Percentiles rank a stretch among this genome's conserved stretches.
Evolutionary conservation across 2,329 filamentous ascomycete species (phyloP).

Genomic region (Podosphaera xanthii): DNA sequence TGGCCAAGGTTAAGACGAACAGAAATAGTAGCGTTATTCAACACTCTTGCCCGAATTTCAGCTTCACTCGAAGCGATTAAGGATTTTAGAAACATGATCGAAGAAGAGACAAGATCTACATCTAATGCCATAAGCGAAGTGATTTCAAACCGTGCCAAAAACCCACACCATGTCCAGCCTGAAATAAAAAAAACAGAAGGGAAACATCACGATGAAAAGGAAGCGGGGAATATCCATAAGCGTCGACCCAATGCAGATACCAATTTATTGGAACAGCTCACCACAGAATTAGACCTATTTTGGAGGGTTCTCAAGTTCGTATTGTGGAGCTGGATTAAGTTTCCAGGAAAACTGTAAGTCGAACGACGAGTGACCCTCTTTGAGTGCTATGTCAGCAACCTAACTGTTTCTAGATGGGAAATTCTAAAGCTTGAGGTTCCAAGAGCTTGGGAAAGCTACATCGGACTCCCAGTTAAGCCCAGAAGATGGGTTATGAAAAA

Average conservation of each 20-base stretch:
- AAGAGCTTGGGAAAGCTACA: constrained; percentile 36
- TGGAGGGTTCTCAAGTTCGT: constrained; percentile 42
- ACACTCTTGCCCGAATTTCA: constrained; percentile 74
- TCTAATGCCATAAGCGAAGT: constrained; percentile 7
- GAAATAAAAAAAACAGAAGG: constrained; percentile 7
- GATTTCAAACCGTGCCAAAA: constrained; percentile 14
- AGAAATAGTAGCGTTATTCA: constrained; percentile 82
- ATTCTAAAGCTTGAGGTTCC: constrained; percentile 29
- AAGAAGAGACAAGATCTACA: constrained; percentile 16
- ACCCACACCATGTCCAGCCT: constrained; percentile 13
- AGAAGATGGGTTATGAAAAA: constrained; percentile 25
- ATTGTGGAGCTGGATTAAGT: constrained; percentile 41
- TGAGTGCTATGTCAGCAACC: neutral
- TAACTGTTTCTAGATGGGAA: constrained; percentile 20
- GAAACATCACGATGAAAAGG: constrained; percentile 17
- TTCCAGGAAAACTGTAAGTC: constrained; percentile 50
- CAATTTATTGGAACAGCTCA: constrained; percentile 32
- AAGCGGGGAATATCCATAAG: constrained; percentile 10
- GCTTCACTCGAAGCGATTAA: constrained; percentile 55
- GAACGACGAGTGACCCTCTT: neutral
- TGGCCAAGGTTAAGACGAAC: constrained; percentile 60
- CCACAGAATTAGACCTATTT: constrained; percentile 40
- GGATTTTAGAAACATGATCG: constrained; percentile 40
- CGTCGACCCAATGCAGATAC: constrained; percentile 17
- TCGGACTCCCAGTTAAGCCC: constrained; percentile 34